These are phyloP conservation scores for Gymnopus androsaceus DNA, from an alignment of 1,284 basidiomycete species.

Conservation along the genomic window DNA sequence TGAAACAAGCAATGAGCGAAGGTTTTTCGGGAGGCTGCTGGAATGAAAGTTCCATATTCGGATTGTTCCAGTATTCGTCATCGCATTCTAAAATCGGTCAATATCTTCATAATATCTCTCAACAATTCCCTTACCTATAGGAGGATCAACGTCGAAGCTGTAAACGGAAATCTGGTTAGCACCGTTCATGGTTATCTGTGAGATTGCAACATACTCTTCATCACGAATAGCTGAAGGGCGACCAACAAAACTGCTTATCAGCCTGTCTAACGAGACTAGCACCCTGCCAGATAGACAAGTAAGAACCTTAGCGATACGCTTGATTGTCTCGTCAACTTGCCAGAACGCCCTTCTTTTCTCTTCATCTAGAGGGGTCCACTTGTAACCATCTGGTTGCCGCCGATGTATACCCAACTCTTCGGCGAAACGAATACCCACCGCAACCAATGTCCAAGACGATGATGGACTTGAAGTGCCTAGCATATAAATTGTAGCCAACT, in stretches of 20 bases:
- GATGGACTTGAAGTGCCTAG: conserved; percentile 28
- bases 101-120: too few relatives aligned
- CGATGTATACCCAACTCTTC: conserved; percentile 52
- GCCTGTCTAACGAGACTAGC: conserved; percentile 59
- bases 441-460: conserved; percentile 18
- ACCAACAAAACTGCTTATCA: conserved; percentile 68
- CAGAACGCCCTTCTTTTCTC: conserved; percentile 76
- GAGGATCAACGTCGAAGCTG: conserved; percentile 69
- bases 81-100: conserved; percentile 68
- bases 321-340: too few relatives aligned
- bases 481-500: conserved; percentile 34
- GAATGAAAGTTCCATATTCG: conserved; percentile 40
- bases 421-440: conserved; percentile 23
- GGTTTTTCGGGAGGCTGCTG: conserved; percentile 52
- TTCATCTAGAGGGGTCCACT: conserved; percentile 51
- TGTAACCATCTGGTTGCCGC: conserved; percentile 38
- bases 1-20: conserved; percentile 51
- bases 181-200: too few relatives aligned
- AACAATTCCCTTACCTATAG: too few relatives aligned
- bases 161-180: too few relatives aligned
- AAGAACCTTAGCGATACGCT: too few relatives aligned
- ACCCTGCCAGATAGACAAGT: too few relatives aligned
- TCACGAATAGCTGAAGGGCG: conserved; percentile 76
- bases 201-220: conserved; percentile 65
- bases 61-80: conserved; percentile 65